These are phyloP conservation scores for Dactylellina haptotyla DNA, from an alignment of 2,329 filamentous ascomycete species.

Conservation along the genomic window DNA sequence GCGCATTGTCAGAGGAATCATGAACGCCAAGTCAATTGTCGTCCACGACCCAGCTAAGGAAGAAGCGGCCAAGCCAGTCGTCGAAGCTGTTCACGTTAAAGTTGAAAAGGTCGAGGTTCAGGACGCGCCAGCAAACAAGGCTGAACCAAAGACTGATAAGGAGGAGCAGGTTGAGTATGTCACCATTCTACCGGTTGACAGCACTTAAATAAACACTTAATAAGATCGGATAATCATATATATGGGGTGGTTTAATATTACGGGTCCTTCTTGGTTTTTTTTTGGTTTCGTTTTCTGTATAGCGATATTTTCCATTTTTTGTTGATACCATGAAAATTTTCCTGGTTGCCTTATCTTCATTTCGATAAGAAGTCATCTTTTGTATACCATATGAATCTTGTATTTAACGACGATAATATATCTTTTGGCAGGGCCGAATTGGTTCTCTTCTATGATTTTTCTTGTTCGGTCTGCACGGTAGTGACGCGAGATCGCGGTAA, in stretches of 20 bases:
- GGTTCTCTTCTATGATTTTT: not conserved
- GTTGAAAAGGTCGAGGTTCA: conserved; percentile 26
- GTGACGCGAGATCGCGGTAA: not conserved
- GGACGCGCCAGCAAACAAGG: conserved; percentile 27
- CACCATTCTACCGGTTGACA: conserved; percentile 42
- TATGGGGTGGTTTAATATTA: not conserved
- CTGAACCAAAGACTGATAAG: conserved; percentile 11
- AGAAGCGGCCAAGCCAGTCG: conserved; percentile 4
- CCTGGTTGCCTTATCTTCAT: conserved; percentile 17
- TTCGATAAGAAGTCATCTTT: conserved; percentile 11
- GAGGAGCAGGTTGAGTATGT: conserved; percentile 40
- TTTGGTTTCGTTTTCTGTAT: conserved; percentile 7
- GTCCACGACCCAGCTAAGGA: conserved; percentile 21
- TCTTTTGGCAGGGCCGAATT: conserved; percentile 21
- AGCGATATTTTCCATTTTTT: conserved; percentile 16
- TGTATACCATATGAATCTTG: conserved; percentile 27
- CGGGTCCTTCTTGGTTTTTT: not conserved
- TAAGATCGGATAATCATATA: not conserved
- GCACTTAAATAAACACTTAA: not conserved
- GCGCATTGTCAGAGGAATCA: conserved; percentile 68
- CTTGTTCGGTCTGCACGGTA: not conserved
- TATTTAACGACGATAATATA: conserved; percentile 29
- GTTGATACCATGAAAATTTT: conserved; percentile 8
- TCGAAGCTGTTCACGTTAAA: conserved; percentile 5
- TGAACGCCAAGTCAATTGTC: conserved; percentile 45